These are phyloP conservation scores for Sclerotiophoma versabilis DNA, from an alignment of 2,329 filamentous ascomycete genomes.

Conservation along the genomic window DNA sequence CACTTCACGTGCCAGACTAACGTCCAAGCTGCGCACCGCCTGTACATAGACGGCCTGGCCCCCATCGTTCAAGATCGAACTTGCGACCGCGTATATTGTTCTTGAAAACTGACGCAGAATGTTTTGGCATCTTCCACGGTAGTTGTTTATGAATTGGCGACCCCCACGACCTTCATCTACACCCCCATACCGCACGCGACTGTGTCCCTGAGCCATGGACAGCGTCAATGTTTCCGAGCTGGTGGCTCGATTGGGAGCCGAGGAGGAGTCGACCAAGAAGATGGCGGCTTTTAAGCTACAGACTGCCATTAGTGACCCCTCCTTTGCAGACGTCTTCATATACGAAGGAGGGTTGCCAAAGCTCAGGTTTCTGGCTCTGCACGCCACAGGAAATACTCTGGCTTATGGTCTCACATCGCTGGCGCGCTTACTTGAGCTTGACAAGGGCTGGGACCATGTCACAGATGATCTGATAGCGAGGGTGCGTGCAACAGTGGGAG, in stretches of 20 bases:
- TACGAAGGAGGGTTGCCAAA: constrained; percentile 83
- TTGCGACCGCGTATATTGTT: constrained; percentile 8
- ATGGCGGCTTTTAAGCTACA: constrained; percentile 99
- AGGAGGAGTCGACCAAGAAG: constrained; percentile 90
- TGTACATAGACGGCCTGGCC: constrained; percentile 17
- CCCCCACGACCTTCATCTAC: not conserved
- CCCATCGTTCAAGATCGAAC: constrained; percentile 8
- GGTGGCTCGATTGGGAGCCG: constrained; percentile 65
- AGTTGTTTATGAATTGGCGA: constrained; percentile 24
- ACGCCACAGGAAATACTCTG: constrained; percentile 88
- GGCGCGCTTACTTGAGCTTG: constrained; percentile 86
- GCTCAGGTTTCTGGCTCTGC: constrained; percentile 82
- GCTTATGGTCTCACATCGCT: constrained; percentile 94
- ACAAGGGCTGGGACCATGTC: constrained; percentile 96
- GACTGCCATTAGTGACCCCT: constrained; percentile 90
- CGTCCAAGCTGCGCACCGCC: constrained; percentile 23
- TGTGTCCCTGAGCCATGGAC: constrained; percentile 55
- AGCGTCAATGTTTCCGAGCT: constrained; percentile 64
- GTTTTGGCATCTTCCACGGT: constrained; percentile 13
- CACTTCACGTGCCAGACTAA: constrained; percentile 33
- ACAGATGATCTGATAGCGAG: constrained; percentile 73
- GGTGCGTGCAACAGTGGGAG: constrained; percentile 53
- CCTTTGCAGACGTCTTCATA: constrained; percentile 96
- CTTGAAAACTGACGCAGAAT: constrained; percentile 9
- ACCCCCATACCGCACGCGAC: constrained; percentile 8